These are phyloP conservation scores for Alternaria novae-zelandiae DNA, from an alignment of 2,329 filamentous ascomycete species.

Conservation along the genomic window DNA sequence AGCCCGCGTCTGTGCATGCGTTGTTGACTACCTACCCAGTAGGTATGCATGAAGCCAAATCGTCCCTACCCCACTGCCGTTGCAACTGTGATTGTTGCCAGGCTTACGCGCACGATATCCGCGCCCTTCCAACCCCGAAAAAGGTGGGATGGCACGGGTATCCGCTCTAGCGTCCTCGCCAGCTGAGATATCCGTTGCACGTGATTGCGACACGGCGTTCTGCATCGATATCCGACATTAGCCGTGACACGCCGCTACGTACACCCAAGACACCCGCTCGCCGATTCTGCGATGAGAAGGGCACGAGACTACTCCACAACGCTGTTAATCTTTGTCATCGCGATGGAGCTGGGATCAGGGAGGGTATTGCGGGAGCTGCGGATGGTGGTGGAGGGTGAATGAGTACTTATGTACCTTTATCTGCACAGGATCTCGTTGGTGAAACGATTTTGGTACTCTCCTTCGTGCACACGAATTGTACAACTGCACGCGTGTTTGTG, in stretches of 20 bases:
- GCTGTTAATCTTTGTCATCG: slow-evolving; percentile 9
- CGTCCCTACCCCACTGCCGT: not conserved
- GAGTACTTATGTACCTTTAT: slow-evolving; percentile 23
- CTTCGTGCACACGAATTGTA: not conserved
- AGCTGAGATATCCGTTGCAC: slow-evolving; percentile 31
- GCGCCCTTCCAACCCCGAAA: slow-evolving; percentile 12
- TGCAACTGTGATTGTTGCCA: not conserved
- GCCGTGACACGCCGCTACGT: slow-evolving; percentile 30
- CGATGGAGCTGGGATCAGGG: not conserved
- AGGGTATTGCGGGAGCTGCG: slow-evolving; percentile 37
- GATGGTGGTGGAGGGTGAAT: slow-evolving; percentile 32
- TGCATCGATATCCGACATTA: slow-evolving; percentile 29
- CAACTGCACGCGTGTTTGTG: not conserved
- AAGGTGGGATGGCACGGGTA: slow-evolving; percentile 18
- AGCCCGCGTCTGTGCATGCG: not conserved
- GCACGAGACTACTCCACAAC: slow-evolving; percentile 18
- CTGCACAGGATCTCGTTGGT: not conserved
- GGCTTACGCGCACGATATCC: slow-evolving; percentile 19
- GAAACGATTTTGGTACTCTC: not conserved
- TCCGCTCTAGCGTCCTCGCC: slow-evolving; percentile 15
- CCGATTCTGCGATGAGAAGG: not conserved
- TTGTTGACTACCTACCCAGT: not conserved
- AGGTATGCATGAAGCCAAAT: not conserved
- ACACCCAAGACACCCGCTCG: slow-evolving; percentile 21
- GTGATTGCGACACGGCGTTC: not conserved